phyloP scores from a whole-genome alignment of 108 stramenopile genomes.

The Nitzschia sp. region DNA sequence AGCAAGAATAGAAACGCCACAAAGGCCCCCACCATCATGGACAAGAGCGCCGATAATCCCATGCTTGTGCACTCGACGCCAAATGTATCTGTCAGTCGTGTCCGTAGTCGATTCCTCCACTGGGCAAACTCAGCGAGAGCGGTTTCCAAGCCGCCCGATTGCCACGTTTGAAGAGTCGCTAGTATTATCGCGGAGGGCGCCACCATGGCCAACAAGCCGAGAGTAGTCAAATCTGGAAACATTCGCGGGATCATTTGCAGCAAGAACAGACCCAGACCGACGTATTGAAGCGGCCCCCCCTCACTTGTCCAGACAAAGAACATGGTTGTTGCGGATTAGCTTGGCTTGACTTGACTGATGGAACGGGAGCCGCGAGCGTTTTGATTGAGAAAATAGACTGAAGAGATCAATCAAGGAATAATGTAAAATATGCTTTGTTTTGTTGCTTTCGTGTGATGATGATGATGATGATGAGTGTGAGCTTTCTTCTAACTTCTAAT shows the following conservation, averaged over 20 bases:
- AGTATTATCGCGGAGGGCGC: background rate
- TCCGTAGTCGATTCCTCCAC: background rate
- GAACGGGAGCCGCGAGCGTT: no score
- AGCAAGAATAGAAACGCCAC: background rate
- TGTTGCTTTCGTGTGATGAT: no score
- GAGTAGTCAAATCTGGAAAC: background rate
- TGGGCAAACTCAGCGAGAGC: background rate
- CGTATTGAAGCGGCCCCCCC: slow-evolving; percentile 33
- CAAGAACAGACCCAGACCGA: slow-evolving; percentile 26
- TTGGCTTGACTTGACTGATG: no score
- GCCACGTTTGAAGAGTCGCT: slow-evolving; percentile 1
- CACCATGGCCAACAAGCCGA: background rate
- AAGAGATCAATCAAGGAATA: no score
- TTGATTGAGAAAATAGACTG: no score
- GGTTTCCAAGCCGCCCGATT: background rate
- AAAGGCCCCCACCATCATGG: background rate
- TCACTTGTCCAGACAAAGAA: slow-evolving; percentile 32
- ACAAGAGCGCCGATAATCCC: background rate
- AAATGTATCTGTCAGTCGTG: background rate
- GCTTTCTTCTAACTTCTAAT: no score
- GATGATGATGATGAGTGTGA: no score
- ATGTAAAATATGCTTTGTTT: no score
- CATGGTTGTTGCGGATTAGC: slow-evolving; percentile 17
- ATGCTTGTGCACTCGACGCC: background rate
- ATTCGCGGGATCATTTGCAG: slow-evolving; percentile 8